phyloP scores from a whole-genome alignment of 2,329 filamentous ascomycete species.

The Xylariales sp. region DNA sequence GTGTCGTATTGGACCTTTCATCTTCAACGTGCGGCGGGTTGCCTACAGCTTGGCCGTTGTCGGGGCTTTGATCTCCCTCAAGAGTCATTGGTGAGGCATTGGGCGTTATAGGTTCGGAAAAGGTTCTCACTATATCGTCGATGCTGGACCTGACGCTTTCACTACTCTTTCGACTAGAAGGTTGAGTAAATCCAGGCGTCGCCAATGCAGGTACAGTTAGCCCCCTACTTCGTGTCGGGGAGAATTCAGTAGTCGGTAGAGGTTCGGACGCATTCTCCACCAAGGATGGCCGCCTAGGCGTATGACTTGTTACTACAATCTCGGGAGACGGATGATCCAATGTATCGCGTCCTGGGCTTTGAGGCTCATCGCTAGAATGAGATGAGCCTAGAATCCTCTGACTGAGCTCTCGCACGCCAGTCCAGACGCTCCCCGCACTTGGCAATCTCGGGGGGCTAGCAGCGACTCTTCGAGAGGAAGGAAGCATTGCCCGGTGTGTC shows the following conservation, averaged over 20 bases:
- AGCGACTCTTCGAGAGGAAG: conserved; percentile 27
- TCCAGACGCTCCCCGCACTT: conserved; percentile 44
- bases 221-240: conserved; percentile 44
- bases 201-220: conserved; percentile 51
- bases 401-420: conserved; percentile 46
- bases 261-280: conserved; percentile 42
- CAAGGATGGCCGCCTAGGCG: conserved; percentile 46
- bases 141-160: conserved; percentile 42
- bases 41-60: neutral
- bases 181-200: conserved; percentile 46
- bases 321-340: conserved; percentile 47
- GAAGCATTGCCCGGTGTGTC: conserved; percentile 31
- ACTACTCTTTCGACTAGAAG: conserved; percentile 45
- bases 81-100: conserved; percentile 43
- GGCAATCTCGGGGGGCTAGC: conserved; percentile 26
- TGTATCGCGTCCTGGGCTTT: conserved; percentile 30
- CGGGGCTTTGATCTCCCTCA: neutral
- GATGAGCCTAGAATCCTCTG: conserved; percentile 44
- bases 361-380: conserved; percentile 33
- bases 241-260: conserved; percentile 30
- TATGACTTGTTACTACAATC: conserved; percentile 53
- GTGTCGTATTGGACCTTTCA: conserved; percentile 10
- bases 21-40: conserved; percentile 19
- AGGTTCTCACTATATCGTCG: conserved; percentile 39
- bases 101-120: conserved; percentile 49